Conservation (phyloP, 345 rosid species). For the Chamaenerion angustifolium region DNA sequence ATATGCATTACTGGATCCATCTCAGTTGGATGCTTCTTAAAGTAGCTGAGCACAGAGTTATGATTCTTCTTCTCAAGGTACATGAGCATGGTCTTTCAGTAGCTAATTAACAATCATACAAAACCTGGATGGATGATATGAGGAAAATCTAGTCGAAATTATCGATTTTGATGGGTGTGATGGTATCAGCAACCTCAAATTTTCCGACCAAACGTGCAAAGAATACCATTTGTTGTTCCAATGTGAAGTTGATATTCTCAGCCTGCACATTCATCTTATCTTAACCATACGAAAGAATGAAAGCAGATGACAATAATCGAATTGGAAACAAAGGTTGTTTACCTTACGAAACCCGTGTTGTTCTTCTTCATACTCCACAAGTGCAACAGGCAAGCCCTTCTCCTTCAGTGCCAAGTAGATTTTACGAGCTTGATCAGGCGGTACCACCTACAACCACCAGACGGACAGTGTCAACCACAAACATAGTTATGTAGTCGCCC, state of each 20-base stretch:
- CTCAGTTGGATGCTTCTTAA: too few species aligned
- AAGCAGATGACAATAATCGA: too few species aligned
- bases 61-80: too few species aligned
- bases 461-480: not conserved
- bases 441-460: conserved; percentile 49
- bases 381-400: conserved; percentile 89
- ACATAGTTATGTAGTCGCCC: too few species aligned
- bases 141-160: conserved; percentile 46
- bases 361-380: conserved; percentile 89
- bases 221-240: conserved; percentile 88
- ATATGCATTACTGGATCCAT: too few species aligned
- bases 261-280: conserved; percentile 30
- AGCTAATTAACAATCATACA: too few species aligned
- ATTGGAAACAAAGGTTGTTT: not conserved
- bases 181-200: conserved; percentile 64
- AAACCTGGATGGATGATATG: too few species aligned
- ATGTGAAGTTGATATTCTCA: conserved; percentile 76
- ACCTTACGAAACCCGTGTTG: conserved; percentile 97
- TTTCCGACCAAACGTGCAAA: conserved; percentile 65
- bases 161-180: conserved; percentile 55
- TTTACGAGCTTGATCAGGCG: conserved; percentile 82
- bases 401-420: conserved; percentile 65
- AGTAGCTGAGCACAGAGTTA: too few species aligned
- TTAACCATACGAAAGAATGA: not conserved
- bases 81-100: too few species aligned